Conservation (phyloP, 371 early-diverging fungal genomes). For the Polyrhizophydium stewartii region DNA sequence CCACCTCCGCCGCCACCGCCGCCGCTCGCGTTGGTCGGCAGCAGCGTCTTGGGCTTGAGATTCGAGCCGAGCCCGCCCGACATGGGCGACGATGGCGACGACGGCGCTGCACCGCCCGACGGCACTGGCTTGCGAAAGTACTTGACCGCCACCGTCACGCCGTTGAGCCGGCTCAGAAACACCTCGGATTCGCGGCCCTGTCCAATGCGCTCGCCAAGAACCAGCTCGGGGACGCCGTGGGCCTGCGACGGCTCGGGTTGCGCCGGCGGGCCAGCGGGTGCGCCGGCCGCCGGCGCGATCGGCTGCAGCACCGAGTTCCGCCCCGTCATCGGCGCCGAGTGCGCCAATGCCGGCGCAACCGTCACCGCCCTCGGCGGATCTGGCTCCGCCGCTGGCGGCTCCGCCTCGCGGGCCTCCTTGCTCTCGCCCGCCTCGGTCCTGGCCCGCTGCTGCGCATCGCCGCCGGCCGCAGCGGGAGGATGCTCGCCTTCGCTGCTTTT, state of each 20-base stretch:
- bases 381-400: too few relatives aligned
- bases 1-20: background rate
- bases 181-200: constrained; percentile 14
- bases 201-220: background rate
- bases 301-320: too few relatives aligned
- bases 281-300: too few relatives aligned
- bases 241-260: background rate
- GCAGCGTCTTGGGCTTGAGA: background rate
- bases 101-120: background rate
- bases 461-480: too few relatives aligned
- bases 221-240: background rate
- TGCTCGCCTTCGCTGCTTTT: too few relatives aligned
- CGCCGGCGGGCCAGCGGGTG: too few relatives aligned
- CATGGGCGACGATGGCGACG: background rate
- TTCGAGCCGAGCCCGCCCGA: background rate
- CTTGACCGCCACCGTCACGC: constrained; percentile 11
- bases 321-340: too few relatives aligned
- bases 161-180: constrained; percentile 4
- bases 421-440: too few relatives aligned
- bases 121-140: background rate
- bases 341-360: too few relatives aligned
- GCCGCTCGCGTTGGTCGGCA: background rate
- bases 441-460: too few relatives aligned
- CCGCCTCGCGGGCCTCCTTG: too few relatives aligned
- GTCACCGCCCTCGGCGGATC: too few relatives aligned